Conservation (phyloP, 495 filamentous ascomycete genomes). For the Arthonia radiata region DNA sequence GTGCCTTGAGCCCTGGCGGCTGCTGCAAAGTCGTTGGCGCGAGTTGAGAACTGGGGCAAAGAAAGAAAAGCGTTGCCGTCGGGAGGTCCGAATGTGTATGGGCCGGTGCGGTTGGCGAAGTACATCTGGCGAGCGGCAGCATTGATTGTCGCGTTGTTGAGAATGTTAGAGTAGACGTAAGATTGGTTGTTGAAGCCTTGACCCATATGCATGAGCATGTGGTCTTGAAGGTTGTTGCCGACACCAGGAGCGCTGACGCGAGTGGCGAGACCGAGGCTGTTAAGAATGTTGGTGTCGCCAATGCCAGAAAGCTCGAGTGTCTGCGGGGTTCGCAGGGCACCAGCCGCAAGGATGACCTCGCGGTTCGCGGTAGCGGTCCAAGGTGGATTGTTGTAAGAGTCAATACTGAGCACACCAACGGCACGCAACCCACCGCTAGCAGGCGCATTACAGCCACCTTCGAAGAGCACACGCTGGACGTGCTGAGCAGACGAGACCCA, state of each 20-base stretch:
- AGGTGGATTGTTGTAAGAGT: constrained; percentile 1
- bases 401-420: constrained; percentile 2
- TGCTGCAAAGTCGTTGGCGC: constrained; percentile 8
- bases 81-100: constrained; percentile 16
- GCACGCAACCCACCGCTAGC: constrained; percentile 6
- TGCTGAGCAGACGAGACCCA: constrained; percentile 20
- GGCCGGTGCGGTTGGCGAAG: constrained; percentile 9
- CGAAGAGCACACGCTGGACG: constrained; percentile 19
- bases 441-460: constrained; percentile 5
- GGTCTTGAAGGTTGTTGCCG: constrained; percentile 28
- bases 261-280: constrained; percentile 16
- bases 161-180: constrained; percentile 13
- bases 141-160: constrained; percentile 10
- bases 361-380: constrained; percentile 7
- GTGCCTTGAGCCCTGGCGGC: constrained; percentile 8
- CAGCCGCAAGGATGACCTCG: constrained; percentile 29
- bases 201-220: constrained; percentile 1
- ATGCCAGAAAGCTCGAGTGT: constrained; percentile 34
- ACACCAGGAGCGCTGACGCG: constrained; percentile 23
- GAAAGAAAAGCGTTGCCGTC: constrained; percentile 18
- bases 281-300: constrained; percentile 18
- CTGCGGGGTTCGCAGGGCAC: constrained; percentile 25
- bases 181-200: constrained; percentile 16
- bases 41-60: constrained; percentile 10
- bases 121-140: not conserved